These are phyloP conservation scores for Ceratocystis huliohia DNA, from an alignment of 2,329 filamentous ascomycete species.

Conservation along the genomic window DNA sequence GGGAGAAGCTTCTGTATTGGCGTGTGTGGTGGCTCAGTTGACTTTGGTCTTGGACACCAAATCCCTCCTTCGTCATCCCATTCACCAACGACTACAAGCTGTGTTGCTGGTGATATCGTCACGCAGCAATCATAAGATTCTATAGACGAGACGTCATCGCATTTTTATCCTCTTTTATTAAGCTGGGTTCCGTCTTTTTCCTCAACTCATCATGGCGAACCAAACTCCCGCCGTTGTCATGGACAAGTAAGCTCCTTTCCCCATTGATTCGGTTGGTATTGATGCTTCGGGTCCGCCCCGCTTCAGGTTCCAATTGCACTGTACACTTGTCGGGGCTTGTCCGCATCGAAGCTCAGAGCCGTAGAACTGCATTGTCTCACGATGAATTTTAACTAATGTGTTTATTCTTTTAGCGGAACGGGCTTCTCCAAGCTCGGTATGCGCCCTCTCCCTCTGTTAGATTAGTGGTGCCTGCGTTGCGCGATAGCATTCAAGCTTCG, in stretches of 20 bases:
- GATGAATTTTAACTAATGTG: constrained; percentile 28
- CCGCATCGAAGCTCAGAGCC: constrained; percentile 1
- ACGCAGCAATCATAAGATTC: neutral
- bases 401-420: constrained; percentile 61
- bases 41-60: constrained; percentile 2
- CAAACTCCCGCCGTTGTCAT: constrained; percentile 99
- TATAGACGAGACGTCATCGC: neutral
- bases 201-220: constrained; percentile 58
- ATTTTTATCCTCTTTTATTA: neutral
- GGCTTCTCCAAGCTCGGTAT: constrained; percentile 97
- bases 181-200: constrained; percentile 15
- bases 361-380: neutral
- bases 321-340: neutral
- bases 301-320: constrained; percentile 11
- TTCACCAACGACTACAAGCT: constrained; percentile 10
- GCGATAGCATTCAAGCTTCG: constrained; percentile 6
- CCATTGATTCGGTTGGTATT: neutral
- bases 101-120: neutral
- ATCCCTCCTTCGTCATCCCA: constrained; percentile 20
- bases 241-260: constrained; percentile 78
- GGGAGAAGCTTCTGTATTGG: constrained; percentile 7
- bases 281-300: constrained; percentile 13
- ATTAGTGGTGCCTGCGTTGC: neutral
- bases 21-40: constrained; percentile 14
- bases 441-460: constrained; percentile 25